Evolutionary conservation across 768 basidiomycete genomes (phyloP).

Genomic region (Lentinula guzmanii): DNA sequence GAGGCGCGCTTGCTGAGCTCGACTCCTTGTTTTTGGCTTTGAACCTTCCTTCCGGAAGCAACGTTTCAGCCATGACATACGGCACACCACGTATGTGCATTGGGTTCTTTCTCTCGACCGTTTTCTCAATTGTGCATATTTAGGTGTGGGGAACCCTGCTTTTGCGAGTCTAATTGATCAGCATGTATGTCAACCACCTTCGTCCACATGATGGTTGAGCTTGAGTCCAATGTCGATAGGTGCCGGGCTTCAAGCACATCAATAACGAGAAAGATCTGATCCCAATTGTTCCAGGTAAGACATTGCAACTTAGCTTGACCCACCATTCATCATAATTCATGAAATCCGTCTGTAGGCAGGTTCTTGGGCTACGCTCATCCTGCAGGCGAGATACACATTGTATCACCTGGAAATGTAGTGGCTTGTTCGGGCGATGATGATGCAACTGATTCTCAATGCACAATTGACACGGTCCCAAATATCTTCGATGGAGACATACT

Average conservation of each 20-base stretch:
- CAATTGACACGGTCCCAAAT: slow-evolving; percentile 47
- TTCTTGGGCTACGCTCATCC: slow-evolving; percentile 46
- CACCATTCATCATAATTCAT: slow-evolving; percentile 29
- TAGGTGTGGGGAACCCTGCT: slow-evolving; percentile 39
- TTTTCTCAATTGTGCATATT: neutral
- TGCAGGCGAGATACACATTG: slow-evolving; percentile 48
- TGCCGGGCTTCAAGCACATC: slow-evolving; percentile 31
- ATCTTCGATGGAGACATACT: slow-evolving; percentile 41
- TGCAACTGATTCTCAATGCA: slow-evolving; percentile 45
- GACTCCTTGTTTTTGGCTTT: slow-evolving; percentile 25
- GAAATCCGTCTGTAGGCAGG: slow-evolving; percentile 53
- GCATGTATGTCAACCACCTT: slow-evolving; percentile 19
- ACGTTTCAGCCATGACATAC: slow-evolving; percentile 1
- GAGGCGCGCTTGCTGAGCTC: slow-evolving; percentile 27
- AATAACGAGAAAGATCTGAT: slow-evolving; percentile 31
- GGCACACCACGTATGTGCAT: slow-evolving; percentile 2
- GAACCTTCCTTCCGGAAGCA: slow-evolving; percentile 19
- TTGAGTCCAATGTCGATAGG: slow-evolving; percentile 11
- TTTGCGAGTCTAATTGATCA: slow-evolving; percentile 47
- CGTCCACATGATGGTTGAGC: neutral
- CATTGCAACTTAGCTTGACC: slow-evolving; percentile 15
- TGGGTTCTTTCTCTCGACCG: neutral
- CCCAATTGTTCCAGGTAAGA: slow-evolving; percentile 8
- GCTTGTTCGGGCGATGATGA: slow-evolving; percentile 48
- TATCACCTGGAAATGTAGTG: slow-evolving; percentile 29